Evolutionary conservation across 805 yeast species (phyloP).

Genomic region (Teunomyces pallodes): DNA sequence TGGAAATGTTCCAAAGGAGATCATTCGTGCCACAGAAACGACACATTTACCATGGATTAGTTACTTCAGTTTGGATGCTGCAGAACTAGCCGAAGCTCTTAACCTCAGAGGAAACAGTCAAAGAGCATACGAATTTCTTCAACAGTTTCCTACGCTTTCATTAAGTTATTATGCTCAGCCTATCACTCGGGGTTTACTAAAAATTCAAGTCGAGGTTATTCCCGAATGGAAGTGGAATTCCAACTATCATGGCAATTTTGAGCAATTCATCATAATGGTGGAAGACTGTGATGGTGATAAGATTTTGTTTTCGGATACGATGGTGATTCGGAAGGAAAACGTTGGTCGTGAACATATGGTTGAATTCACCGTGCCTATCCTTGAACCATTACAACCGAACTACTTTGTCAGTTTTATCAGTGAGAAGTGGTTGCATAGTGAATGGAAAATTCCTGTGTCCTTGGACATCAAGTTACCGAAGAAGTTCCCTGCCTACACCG

Average conservation of each 20-base stretch:
- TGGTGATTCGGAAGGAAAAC: slow-evolving; percentile 50
- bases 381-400: slow-evolving; percentile 63
- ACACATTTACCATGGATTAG: slow-evolving; percentile 81
- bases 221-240: slow-evolving; percentile 83
- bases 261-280: slow-evolving; percentile 66
- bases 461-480: slow-evolving; percentile 55
- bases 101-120: slow-evolving; percentile 68
- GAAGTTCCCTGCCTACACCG: slow-evolving; percentile 61
- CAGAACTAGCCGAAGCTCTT: slow-evolving; percentile 81
- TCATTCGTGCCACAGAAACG: slow-evolving; percentile 71
- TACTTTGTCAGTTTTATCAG: slow-evolving; percentile 71
- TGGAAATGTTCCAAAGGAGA: slow-evolving; percentile 61
- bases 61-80: slow-evolving; percentile 66
- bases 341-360: slow-evolving; percentile 54
- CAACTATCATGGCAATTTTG: slow-evolving; percentile 58
- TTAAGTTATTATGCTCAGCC: slow-evolving; percentile 70
- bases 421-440: slow-evolving; percentile 84
- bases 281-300: slow-evolving; percentile 84
- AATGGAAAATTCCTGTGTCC: slow-evolving; percentile 56
- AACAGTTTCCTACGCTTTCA: slow-evolving; percentile 69
- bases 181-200: slow-evolving; percentile 63
- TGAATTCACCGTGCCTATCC: slow-evolving; percentile 62
- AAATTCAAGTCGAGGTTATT: slow-evolving; percentile 60
- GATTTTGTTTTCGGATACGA: slow-evolving; percentile 56
- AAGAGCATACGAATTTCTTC: slow-evolving; percentile 54